Conservation (phyloP, 177 flowering plant genomes). For the Vitis hybrid region DNA sequence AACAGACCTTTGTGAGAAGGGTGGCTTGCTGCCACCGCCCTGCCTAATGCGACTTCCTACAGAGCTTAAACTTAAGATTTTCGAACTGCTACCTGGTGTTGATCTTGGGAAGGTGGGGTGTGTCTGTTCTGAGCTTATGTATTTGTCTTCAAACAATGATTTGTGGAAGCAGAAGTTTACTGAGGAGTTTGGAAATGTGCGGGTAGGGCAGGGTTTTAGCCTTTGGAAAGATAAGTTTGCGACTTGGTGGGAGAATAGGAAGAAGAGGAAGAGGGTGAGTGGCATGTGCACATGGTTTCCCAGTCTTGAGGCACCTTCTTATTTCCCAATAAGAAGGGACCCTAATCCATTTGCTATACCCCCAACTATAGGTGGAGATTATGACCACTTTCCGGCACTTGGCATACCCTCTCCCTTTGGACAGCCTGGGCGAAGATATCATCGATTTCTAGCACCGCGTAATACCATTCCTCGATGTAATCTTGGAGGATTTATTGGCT, state of each 20-base stretch:
- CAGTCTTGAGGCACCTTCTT: neutral
- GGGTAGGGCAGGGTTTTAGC: neutral
- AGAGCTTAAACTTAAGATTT: conserved; percentile 64
- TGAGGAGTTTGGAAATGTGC: conserved; percentile 47
- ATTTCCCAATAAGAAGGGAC: conserved; percentile 1
- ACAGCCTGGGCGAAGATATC: neutral
- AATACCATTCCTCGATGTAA: conserved; percentile 17
- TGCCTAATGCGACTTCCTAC: conserved; percentile 71
- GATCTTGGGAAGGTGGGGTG: conserved; percentile 58
- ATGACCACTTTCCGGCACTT: conserved; percentile 30
- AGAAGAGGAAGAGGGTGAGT: conserved; percentile 11
- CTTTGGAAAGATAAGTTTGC: conserved; percentile 53
- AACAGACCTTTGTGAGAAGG: conserved; percentile 62
- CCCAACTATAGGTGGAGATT: conserved; percentile 41
- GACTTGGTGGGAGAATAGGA: conserved; percentile 30
- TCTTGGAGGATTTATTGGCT: conserved; percentile 21
- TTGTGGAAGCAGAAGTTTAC: conserved; percentile 66
- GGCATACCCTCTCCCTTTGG: conserved; percentile 11
- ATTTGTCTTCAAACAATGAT: conserved; percentile 48
- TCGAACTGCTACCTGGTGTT: conserved; percentile 55
- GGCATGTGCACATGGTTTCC: too few relatives aligned
- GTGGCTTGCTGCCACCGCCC: conserved; percentile 58
- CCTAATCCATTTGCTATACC: conserved; percentile 16
- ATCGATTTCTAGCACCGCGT: conserved; percentile 2
- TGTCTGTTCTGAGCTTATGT: conserved; percentile 56